Evolutionary conservation across 305 asterid species (phyloP), one percentile per base, ranked within the genome.

Genomic region (Petunia hybrid): DNA sequence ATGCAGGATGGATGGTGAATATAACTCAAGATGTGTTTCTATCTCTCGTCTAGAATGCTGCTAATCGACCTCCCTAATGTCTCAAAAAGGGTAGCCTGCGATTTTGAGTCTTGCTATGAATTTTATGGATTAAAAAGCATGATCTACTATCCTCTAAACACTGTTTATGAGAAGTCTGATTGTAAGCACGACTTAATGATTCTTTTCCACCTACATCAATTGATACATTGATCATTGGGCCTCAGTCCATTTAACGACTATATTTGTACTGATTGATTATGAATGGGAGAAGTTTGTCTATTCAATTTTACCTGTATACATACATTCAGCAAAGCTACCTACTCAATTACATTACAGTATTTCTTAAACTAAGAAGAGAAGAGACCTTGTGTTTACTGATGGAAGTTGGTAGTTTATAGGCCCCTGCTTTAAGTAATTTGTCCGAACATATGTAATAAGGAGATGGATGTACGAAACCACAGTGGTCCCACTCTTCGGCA

Each of bases 401-500:
- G 41, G 31, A 45, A 31, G 9, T 46, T 45, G 60, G 10, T 45
- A 4, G 7, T 43, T 8, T 70, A 59, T 70, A 55, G 22, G 22
- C 1, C n/a, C 60, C 59, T 10, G 8, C 45, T 69, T 41, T 4
- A 70, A 43, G 76, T 69, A 43, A 69, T 43, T 48, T 69, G 43
- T 69, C 46, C 59, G 16, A 14, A 70, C 77, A 59, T 22, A 5
- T 70, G 31, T 22, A 22, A 31, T 70, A 70, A 45, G 77, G 41
- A 46, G 5, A 22, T 45, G 43, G 59, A 85, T 41, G 82, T 75
- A 82, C 80, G 83, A 9, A 81, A 82, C 43, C 46, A 80, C 48
- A 40, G 84, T 31, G 83, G 68, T 83, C 78, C 88, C 16, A 38
- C 83, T 76, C 87, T 57, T 82, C 76, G 1, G 87, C 51, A 61